These are phyloP conservation scores for Annulohypoxylon truncatum DNA, from an alignment of 2,329 filamentous ascomycete genomes.

Conservation along the genomic window DNA sequence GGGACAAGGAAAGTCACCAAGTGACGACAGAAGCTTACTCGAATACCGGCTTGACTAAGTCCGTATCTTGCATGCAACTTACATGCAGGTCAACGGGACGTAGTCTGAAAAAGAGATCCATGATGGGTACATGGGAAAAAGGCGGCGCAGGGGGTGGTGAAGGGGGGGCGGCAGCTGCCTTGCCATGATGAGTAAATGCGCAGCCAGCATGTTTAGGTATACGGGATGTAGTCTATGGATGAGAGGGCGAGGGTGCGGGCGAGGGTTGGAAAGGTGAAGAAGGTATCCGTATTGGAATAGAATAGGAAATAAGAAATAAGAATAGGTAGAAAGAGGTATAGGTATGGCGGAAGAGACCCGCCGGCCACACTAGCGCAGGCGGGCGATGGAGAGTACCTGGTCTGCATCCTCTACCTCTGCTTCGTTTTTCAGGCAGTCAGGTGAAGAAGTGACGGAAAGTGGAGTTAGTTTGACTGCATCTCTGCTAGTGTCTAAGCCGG, in stretches of 20 bases:
- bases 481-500: slow-evolving; percentile 32
- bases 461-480: slow-evolving; percentile 37
- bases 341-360: slow-evolving; percentile 33
- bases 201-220: slow-evolving; percentile 38
- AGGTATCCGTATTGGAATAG: slow-evolving; percentile 30
- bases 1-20: slow-evolving; percentile 46
- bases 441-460: slow-evolving; percentile 38
- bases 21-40: slow-evolving; percentile 47
- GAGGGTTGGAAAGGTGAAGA: slow-evolving; percentile 21
- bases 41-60: slow-evolving; percentile 44
- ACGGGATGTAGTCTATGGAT: slow-evolving; percentile 32
- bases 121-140: slow-evolving; percentile 34
- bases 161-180: slow-evolving; percentile 42
- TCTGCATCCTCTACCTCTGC: slow-evolving; percentile 25
- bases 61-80: slow-evolving; percentile 42
- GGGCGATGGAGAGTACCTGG: slow-evolving; percentile 31
- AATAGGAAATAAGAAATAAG: slow-evolving; percentile 21
- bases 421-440: slow-evolving; percentile 49
- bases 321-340: slow-evolving; percentile 31
- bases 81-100: slow-evolving; percentile 38
- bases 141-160: slow-evolving; percentile 42
- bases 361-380: slow-evolving; percentile 34
- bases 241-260: slow-evolving; percentile 20
- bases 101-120: slow-evolving; percentile 33
- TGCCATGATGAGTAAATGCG: slow-evolving; percentile 45